Evolutionary conservation across 2,329 filamentous ascomycete species (phyloP).

Genomic region (Ophiostoma tasmaniense): DNA sequence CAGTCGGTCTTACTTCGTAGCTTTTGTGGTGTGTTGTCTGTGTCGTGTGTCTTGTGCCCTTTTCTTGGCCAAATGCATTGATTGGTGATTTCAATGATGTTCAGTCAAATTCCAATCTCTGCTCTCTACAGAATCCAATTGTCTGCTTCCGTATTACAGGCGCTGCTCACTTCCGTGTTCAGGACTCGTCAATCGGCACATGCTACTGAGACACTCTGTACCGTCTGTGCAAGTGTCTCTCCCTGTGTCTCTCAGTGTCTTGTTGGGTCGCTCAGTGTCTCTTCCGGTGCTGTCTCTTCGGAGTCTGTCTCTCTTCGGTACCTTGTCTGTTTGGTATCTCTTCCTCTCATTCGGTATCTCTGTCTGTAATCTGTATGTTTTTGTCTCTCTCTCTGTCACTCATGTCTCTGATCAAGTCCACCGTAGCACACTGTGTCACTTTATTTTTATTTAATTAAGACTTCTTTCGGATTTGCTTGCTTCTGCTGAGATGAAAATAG

Average conservation of each 20-base stretch:
- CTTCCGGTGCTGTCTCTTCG: not conserved
- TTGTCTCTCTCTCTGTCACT: not conserved
- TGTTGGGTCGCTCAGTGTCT: too few species aligned
- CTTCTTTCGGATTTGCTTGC: not conserved
- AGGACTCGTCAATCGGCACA: not conserved
- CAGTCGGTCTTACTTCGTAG: slow-evolving; percentile 19
- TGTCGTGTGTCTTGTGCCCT: not conserved
- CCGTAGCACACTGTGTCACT: not conserved
- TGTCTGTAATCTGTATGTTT: not conserved
- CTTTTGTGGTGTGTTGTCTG: slow-evolving; percentile 11
- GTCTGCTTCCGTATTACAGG: not conserved
- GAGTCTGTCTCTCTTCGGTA: not conserved
- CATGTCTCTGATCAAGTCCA: not conserved
- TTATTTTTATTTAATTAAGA: not conserved
- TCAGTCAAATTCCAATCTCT: not conserved
- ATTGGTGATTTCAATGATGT: not conserved
- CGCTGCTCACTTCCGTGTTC: not conserved
- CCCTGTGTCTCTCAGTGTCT: not conserved
- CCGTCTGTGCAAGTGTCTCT: not conserved
- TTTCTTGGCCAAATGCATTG: not conserved
- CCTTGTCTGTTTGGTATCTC: not conserved
- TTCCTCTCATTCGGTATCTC: not conserved
- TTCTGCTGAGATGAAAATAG: not conserved
- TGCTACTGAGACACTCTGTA: not conserved
- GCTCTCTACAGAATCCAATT: too few species aligned